Evolutionary conservation across 805 yeast species (phyloP).

Genomic region (Starmerella sirachaensis): DNA sequence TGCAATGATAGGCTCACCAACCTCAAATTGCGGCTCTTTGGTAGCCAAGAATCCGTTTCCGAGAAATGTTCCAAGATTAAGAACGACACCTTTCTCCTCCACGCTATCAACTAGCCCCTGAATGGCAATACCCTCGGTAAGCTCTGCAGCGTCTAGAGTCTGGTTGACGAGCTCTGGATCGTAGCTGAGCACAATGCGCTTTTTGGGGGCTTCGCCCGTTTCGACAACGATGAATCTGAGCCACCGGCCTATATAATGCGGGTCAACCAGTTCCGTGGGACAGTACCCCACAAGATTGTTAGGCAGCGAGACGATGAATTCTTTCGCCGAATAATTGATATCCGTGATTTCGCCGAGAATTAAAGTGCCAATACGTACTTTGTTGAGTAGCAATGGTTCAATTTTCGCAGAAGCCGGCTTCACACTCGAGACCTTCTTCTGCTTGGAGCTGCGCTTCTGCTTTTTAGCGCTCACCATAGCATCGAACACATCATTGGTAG

Average conservation of each 20-base stretch:
- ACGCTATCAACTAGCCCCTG: conserved; percentile 69
- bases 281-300: conserved; percentile 67
- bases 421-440: conserved; percentile 23
- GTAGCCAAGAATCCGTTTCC: conserved; percentile 54
- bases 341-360: conserved; percentile 65
- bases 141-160: conserved; percentile 49
- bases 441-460: conserved; percentile 32
- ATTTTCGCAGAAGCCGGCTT: conserved; percentile 32
- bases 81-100: conserved; percentile 85
- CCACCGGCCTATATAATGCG: conserved; percentile 67
- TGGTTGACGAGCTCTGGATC: conserved; percentile 67
- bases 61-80: conserved; percentile 46
- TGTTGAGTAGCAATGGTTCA: conserved; percentile 51
- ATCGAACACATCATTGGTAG: conserved; percentile 58
- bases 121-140: conserved; percentile 45
- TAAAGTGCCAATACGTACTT: conserved; percentile 54
- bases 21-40: conserved; percentile 35
- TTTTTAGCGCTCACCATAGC: conserved; percentile 20
- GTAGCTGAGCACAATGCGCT: conserved; percentile 36
- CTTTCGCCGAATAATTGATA: conserved; percentile 40
- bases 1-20: conserved; percentile 63
- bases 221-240: conserved; percentile 66
- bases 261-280: conserved; percentile 55
- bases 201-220: conserved; percentile 31
- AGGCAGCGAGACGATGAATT: conserved; percentile 59